Percentiles rank a stretch among this genome's conserved stretches.
phyloP scores from a whole-genome alignment of 2,329 filamentous ascomycete species.

The Trichothecium roseum region DNA sequence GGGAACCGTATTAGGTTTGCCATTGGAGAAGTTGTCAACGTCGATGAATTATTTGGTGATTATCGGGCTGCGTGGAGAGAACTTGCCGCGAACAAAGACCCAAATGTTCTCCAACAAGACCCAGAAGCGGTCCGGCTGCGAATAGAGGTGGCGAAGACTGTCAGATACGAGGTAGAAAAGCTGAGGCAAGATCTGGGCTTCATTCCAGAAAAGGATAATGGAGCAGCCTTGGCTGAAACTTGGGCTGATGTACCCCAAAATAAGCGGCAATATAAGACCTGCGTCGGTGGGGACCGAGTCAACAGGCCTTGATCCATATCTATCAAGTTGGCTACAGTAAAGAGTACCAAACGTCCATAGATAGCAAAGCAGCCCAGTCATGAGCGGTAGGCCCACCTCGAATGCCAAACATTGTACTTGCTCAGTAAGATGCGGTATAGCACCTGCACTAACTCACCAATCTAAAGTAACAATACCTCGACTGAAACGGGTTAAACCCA shows the following conservation, averaged over 20 bases:
- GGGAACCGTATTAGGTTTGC: constrained; percentile 61
- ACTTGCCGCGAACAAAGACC: constrained; percentile 42
- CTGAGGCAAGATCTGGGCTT: constrained; percentile 63
- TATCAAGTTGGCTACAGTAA: background rate
- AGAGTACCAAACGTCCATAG: too few species aligned
- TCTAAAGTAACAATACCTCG: background rate
- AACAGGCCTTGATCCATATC: constrained; percentile 21
- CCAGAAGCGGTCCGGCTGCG: constrained; percentile 59
- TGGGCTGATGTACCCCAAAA: constrained; percentile 49
- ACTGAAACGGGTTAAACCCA: background rate
- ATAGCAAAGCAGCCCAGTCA: too few species aligned
- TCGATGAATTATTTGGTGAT: constrained; percentile 66
- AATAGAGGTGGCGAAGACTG: constrained; percentile 67
- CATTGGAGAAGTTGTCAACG: constrained; percentile 70
- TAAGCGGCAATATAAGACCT: constrained; percentile 38
- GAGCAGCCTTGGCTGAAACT: constrained; percentile 68
- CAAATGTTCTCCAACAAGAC: constrained; percentile 28
- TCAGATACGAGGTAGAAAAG: constrained; percentile 72
- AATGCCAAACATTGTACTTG: too few species aligned
- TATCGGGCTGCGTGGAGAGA: constrained; percentile 64
- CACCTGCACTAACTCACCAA: too few species aligned
- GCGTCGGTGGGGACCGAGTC: constrained; percentile 42
- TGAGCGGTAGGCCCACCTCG: too few species aligned
- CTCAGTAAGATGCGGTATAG: too few species aligned
- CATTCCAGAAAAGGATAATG: constrained; percentile 67